Base-by-base conservation (phyloP, 1,284 basidiomycete genomes). In the Takashimella koratensis region DNA sequence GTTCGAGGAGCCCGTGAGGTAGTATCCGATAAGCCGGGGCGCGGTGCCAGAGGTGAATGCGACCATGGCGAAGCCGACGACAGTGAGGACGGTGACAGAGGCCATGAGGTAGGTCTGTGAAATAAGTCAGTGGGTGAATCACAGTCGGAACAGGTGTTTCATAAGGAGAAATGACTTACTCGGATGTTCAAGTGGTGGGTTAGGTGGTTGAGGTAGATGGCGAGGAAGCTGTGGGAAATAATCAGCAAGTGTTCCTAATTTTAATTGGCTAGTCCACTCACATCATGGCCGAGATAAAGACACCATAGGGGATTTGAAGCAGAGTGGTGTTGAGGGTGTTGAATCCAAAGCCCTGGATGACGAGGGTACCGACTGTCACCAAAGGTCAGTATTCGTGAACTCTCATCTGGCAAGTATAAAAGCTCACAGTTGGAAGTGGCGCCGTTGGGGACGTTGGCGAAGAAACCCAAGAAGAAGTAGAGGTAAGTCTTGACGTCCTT, bases 1-100 rank as follows among this genome's bases (percentile, higher is more conserved):
- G 54, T 78, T 76, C 23, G 68, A 73, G 3, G 75, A 71, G 13
- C 76, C 75, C 19, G 75, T 76, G n/a, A 77, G 56, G 67, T 61
- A 57, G 56, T 52, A 58, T 6, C 56, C 58, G 19, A 54, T 36
- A 36, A 62, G 52, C n/a, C 56, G 56, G 5, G 49, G 19, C 2
- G 52, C 54, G 19, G 45, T 63, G n/a, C 51, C 56, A 19, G 59
- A 62, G 13, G 60, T 59, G 30, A 59, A 69, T 4, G 64, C 58
- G 51, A 71, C 55, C 51, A 71, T 45, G 26, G 66, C 69, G 50
- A 69, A 71, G 12, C 67, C 66, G 25, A 63, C 43, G 36, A 71
- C 62, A 5, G 68, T 69, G n/a, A 63, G 42, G 39, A 57, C 43
- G 16, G 62, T 65, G n/a, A 66, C 61, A 30, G 11, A n/a, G 10